These are phyloP conservation scores for Termitomyces sp. DNA, from an alignment of 768 basidiomycete species.

Conservation along the genomic window DNA sequence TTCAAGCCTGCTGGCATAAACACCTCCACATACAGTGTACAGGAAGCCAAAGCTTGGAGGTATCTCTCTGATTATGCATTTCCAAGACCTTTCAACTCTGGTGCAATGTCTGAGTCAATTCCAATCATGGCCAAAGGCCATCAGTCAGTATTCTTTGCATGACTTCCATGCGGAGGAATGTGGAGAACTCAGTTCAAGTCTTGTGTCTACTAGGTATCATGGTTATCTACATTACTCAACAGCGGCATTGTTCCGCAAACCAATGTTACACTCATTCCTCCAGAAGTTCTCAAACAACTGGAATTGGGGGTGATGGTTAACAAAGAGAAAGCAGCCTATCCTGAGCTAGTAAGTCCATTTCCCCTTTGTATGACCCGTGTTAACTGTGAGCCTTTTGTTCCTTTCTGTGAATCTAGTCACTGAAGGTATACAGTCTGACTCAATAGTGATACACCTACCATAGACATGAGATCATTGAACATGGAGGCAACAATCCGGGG, in stretches of 20 bases:
- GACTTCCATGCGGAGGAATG: constrained; percentile 25
- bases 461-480: constrained; percentile 40
- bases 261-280: constrained; percentile 33
- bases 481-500: constrained; percentile 39
- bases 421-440: constrained; percentile 35
- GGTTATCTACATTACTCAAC: constrained; percentile 38
- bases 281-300: constrained; percentile 30
- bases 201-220: constrained; percentile 15
- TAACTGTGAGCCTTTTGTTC: too few species aligned
- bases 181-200: constrained; percentile 21
- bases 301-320: constrained; percentile 32
- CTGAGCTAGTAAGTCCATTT: constrained; percentile 27
- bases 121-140: constrained; percentile 33
- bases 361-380: too few species aligned
- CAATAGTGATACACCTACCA: constrained; percentile 37
- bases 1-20: constrained; percentile 37
- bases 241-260: constrained; percentile 35
- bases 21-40: constrained; percentile 35
- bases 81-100: background rate
- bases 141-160: constrained; percentile 28
- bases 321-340: constrained; percentile 30
- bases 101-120: background rate
- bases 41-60: constrained; percentile 29
- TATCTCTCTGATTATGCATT: constrained; percentile 6
- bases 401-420: constrained; percentile 23